phyloP scores from a whole-genome alignment of 2,329 filamentous ascomycete species.

The Colletotrichum eleusines region DNA sequence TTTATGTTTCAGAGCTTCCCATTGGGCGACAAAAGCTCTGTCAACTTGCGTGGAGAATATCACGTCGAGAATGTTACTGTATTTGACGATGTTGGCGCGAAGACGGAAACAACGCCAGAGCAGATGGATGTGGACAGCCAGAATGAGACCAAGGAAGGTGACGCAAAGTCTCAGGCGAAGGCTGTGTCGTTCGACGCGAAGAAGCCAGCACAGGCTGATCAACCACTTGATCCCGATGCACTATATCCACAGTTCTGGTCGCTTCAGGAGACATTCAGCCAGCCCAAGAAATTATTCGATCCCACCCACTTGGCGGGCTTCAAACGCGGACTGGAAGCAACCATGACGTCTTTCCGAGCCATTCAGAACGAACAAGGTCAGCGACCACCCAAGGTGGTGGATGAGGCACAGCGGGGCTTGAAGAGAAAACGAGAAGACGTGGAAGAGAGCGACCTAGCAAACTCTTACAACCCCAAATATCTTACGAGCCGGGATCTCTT shows the following conservation, averaged over 20 bases:
- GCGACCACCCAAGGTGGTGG: slow-evolving; percentile 63
- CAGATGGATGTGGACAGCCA: slow-evolving; percentile 77
- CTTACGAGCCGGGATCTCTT: slow-evolving; percentile 97
- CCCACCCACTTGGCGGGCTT: slow-evolving; percentile 80
- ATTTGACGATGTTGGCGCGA: slow-evolving; percentile 71
- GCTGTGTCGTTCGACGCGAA: slow-evolving; percentile 59
- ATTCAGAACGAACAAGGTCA: slow-evolving; percentile 63
- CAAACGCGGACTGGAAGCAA: slow-evolving; percentile 79
- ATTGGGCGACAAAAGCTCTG: slow-evolving; percentile 94
- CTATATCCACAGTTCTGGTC: slow-evolving; percentile 96
- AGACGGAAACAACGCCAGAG: slow-evolving; percentile 53
- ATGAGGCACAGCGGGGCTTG: slow-evolving; percentile 72
- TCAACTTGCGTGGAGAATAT: slow-evolving; percentile 95
- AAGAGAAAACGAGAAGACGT: slow-evolving; percentile 78
- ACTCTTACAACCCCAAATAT: slow-evolving; percentile 96
- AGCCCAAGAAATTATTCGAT: slow-evolving; percentile 86
- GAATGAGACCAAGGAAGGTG: slow-evolving; percentile 50
- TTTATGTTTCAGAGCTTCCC: slow-evolving; percentile 99
- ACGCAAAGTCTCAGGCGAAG: slow-evolving; percentile 54
- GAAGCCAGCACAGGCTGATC: slow-evolving; percentile 57
- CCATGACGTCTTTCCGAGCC: slow-evolving; percentile 66
- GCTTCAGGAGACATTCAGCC: slow-evolving; percentile 90
- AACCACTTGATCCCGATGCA: slow-evolving; percentile 72
- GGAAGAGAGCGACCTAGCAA: slow-evolving; percentile 67
- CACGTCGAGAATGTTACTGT: slow-evolving; percentile 94